A percentile compares a stretch with the other conserved stretches of the same genome.
Conservation (phyloP, 2,329 filamentous ascomycete genomes). For the Exophiala sp. region DNA sequence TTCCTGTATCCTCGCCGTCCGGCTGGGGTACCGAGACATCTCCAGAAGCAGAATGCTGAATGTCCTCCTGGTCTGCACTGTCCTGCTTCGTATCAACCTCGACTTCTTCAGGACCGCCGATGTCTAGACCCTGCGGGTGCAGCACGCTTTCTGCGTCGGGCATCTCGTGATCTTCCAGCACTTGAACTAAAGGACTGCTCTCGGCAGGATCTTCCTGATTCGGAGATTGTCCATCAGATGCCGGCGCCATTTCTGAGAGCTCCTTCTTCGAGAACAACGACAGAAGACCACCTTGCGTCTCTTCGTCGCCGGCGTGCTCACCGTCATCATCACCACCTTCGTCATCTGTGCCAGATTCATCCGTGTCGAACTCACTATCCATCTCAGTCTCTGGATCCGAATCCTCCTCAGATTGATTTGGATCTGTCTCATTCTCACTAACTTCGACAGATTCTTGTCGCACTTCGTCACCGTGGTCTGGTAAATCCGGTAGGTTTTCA, state of each 20-base stretch:
- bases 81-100: neutral
- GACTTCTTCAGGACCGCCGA: neutral
- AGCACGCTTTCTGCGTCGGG: constrained; percentile 29
- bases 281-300: constrained; percentile 36
- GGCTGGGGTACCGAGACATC: neutral
- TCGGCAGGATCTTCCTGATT: constrained; percentile 25
- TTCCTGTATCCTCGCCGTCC: constrained; percentile 11
- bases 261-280: constrained; percentile 48
- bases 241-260: constrained; percentile 25
- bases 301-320: constrained; percentile 44
- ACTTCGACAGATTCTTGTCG: neutral
- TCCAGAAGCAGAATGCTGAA: constrained; percentile 31
- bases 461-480: neutral
- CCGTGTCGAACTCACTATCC: constrained; percentile 48
- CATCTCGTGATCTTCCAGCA: constrained; percentile 28
- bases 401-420: constrained; percentile 32
- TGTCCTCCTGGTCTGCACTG: constrained; percentile 28
- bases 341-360: constrained; percentile 46
- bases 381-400: constrained; percentile 39
- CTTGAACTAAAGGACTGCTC: constrained; percentile 8
- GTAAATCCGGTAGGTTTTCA: constrained; percentile 36
- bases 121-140: constrained; percentile 30
- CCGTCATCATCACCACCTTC: constrained; percentile 46
- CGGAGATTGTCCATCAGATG: constrained; percentile 34
- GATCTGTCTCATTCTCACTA: constrained; percentile 3